Conservation (phyloP, 1,284 basidiomycete species). For the Moniliella sp. region DNA sequence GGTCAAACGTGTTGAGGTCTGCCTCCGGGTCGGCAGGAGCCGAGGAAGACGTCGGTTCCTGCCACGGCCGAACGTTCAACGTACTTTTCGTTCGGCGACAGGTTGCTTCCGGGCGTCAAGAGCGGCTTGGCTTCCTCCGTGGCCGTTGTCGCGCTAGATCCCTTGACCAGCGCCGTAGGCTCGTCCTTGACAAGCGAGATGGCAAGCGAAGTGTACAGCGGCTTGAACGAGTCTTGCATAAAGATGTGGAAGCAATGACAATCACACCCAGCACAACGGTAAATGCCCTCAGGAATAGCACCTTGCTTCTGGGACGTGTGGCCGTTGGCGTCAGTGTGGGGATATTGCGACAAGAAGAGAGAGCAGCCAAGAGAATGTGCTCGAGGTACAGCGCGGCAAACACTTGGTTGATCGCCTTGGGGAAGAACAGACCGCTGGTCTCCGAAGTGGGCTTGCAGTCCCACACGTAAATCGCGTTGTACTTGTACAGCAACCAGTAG, state of each 20-base stretch:
- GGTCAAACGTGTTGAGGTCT: constrained; percentile 13
- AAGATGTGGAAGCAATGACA: constrained; percentile 43
- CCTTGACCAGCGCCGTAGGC: not conserved
- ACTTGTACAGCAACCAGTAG: constrained; percentile 49
- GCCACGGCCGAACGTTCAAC: not conserved
- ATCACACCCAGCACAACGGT: constrained; percentile 62
- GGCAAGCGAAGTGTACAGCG: constrained; percentile 17
- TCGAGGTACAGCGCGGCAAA: constrained; percentile 50
- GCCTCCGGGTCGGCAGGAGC: not conserved
- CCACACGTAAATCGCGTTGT: constrained; percentile 38
- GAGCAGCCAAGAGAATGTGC: constrained; percentile 21
- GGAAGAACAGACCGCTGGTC: constrained; percentile 85
- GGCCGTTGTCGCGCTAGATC: not conserved
- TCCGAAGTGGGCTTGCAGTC: constrained; percentile 54
- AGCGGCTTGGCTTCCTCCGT: not conserved
- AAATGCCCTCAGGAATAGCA: constrained; percentile 36
- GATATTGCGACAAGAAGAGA: constrained; percentile 17
- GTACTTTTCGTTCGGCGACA: constrained; percentile 1
- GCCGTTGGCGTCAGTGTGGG: constrained; percentile 7
- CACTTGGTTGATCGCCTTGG: constrained; percentile 70
- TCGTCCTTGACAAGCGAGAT: constrained; percentile 9
- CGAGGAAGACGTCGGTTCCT: not conserved
- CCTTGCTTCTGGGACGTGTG: constrained; percentile 8
- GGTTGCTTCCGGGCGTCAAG: not conserved
- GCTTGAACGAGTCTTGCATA: constrained; percentile 31